These are phyloP conservation scores for Colletotrichum graminicola DNA, from an alignment of 2,329 filamentous ascomycete species.

Conservation along the genomic window DNA sequence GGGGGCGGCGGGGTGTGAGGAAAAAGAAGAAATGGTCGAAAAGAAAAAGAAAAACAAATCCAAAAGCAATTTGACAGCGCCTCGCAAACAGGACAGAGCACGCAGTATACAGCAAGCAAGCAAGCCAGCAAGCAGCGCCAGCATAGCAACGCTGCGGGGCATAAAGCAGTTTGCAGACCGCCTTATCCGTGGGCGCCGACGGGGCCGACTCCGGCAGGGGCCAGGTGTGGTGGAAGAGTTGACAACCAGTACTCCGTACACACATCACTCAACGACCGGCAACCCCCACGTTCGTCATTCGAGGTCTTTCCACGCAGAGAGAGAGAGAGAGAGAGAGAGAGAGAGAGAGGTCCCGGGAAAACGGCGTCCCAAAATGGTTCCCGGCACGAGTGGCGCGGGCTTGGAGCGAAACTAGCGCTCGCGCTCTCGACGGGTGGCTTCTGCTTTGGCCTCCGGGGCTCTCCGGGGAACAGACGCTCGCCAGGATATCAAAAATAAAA, in stretches of 20 bases:
- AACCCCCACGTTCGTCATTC: conserved; percentile 6
- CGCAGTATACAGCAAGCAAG: neutral
- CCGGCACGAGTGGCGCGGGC: neutral
- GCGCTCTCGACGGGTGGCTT: neutral
- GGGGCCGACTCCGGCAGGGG: conserved; percentile 8
- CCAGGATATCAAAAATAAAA: conserved; percentile 7
- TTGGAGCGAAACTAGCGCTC: neutral
- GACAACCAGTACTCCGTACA: neutral
- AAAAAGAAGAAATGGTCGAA: neutral
- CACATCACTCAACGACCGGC: neutral
- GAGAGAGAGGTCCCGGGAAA: neutral
- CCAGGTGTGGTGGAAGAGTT: neutral
- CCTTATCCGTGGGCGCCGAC: conserved; percentile 1
- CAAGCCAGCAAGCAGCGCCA: neutral
- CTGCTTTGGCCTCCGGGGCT: conserved; percentile 7
- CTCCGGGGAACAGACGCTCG: neutral
- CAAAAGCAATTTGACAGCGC: neutral
- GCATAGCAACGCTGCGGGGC: neutral
- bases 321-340: too few relatives aligned
- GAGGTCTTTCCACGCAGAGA: neutral
- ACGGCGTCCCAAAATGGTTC: neutral
- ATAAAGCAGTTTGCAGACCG: conserved; percentile 1
- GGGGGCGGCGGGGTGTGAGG: neutral
- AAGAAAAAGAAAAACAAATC: too few relatives aligned
- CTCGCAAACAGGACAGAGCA: neutral